A percentile compares a stretch with the other conserved stretches of the same genome.
phyloP scores from a whole-genome alignment of 108 stramenopile species.

The Mediolabrus comicus region DNA sequence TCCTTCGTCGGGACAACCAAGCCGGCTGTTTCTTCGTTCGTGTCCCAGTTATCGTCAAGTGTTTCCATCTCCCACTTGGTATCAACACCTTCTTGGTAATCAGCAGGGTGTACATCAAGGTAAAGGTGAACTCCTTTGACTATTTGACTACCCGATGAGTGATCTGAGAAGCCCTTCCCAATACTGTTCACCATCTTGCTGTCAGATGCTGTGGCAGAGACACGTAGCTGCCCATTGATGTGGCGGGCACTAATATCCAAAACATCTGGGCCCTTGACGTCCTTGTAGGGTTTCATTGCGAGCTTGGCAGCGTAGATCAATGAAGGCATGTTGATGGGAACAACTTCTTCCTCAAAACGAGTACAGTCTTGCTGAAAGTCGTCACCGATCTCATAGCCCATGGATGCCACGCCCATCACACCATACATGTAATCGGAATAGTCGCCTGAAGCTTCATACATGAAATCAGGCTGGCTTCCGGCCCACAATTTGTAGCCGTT shows the following conservation, averaged over 20 bases:
- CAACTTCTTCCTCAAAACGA: conserved; percentile 37
- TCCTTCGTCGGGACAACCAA: background rate
- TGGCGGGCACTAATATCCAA: conserved; percentile 5
- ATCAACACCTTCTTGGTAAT: background rate
- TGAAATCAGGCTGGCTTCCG: conserved; percentile 24
- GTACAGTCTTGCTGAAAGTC: conserved; percentile 45
- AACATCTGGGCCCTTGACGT: conserved; percentile 47
- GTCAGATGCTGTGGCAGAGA: conserved; percentile 22
- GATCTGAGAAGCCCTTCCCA: background rate
- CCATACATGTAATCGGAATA: conserved; percentile 51
- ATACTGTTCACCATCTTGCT: conserved; percentile 28
- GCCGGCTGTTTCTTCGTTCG: background rate
- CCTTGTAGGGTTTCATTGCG: conserved; percentile 30
- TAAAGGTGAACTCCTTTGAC: conserved; percentile 6
- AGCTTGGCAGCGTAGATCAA: conserved; percentile 44
- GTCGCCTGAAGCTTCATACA: conserved; percentile 33
- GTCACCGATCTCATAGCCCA: conserved; percentile 53
- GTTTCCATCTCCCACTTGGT: background rate
- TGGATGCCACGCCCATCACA: conserved; percentile 37
- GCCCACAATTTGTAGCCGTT: conserved; percentile 32
- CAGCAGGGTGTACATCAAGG: conserved; percentile 27
- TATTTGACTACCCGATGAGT: conserved; percentile 19
- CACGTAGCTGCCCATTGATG: background rate
- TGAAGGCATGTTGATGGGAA: conserved; percentile 26
- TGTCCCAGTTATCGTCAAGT: background rate